Evolutionary conservation across 106 monocot genomes (phyloP).

Genomic region (Dactylorhiza incarnata): DNA sequence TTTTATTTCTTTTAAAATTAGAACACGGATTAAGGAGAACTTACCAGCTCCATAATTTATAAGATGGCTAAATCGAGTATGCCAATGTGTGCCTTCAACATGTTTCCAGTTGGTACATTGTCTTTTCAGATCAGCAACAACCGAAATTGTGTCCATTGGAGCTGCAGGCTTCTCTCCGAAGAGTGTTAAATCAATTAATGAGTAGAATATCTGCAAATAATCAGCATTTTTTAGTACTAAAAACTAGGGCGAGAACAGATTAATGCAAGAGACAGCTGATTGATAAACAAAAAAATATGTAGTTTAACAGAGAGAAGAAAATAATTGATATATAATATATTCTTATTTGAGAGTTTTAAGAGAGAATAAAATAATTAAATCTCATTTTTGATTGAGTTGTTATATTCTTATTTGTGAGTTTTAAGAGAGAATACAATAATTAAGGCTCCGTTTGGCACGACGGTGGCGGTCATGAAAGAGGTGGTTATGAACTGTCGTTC

Average conservation of each 20-base stretch:
- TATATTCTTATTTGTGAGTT: no score
- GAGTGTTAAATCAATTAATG: constrained; percentile 58
- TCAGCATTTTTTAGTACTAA: background rate
- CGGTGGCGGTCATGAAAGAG: no score
- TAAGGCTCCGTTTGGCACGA: no score
- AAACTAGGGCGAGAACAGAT: background rate
- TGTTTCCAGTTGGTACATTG: constrained; percentile 69
- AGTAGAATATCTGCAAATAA: constrained; percentile 63
- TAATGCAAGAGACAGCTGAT: background rate
- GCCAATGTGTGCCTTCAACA: constrained; percentile 87
- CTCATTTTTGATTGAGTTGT: no score
- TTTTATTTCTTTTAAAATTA: no score
- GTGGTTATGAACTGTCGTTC: no score
- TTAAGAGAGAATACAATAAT: no score
- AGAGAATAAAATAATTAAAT: no score
- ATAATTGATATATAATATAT: no score
- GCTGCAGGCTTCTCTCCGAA: constrained; percentile 51
- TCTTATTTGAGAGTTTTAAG: no score
- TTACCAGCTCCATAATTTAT: constrained; percentile 90
- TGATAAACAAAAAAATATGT: no score
- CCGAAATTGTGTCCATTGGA: constrained; percentile 31
- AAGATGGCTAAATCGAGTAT: constrained; percentile 82
- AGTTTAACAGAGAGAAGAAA: no score
- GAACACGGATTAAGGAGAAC: background rate
- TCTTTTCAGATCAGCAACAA: constrained; percentile 58